Conservation (phyloP, 164 flowering plant species). For the Nymphaea colorata region DNA sequence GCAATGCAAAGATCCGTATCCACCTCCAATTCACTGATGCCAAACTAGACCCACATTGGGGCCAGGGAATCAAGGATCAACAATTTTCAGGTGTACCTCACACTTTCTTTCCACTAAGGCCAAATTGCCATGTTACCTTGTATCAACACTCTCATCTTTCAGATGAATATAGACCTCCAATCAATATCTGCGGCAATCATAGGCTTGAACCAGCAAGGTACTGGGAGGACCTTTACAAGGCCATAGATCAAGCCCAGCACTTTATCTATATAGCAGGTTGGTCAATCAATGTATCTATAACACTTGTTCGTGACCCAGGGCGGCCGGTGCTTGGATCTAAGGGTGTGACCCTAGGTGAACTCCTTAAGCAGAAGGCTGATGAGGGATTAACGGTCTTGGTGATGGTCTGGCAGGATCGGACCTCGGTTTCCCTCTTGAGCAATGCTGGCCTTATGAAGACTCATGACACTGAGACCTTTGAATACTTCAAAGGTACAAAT, state of each 20-base stretch:
- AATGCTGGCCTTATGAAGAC: conserved; percentile 53
- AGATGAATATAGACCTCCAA: conserved; percentile 51
- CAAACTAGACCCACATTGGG: conserved; percentile 38
- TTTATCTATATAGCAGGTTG: conserved; percentile 73
- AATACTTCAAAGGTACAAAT: conserved; percentile 31
- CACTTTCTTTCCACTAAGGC: conserved; percentile 57
- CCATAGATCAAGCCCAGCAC: conserved; percentile 64
- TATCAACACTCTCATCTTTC: conserved; percentile 84
- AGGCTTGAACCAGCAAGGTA: conserved; percentile 54
- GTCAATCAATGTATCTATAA: conserved; percentile 58
- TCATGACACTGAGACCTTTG: conserved; percentile 47
- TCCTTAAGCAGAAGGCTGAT: conserved; percentile 30
- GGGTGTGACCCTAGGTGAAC: conserved; percentile 35
- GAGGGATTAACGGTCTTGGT: conserved; percentile 28
- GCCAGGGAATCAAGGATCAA: conserved; percentile 34
- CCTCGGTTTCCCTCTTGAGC: conserved; percentile 27
- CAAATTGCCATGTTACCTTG: conserved; percentile 56
- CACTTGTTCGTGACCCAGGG: conserved; percentile 40
- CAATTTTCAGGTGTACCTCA: conserved; percentile 64
- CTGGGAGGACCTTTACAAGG: conserved; percentile 81
- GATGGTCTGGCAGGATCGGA: conserved; percentile 69
- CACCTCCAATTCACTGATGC: conserved; percentile 55
- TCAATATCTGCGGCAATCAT: conserved; percentile 54
- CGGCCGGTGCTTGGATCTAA: conserved; percentile 25
- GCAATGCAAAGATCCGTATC: conserved; percentile 51